phyloP scores from a whole-genome alignment of 306 rosid genomes.

The Corylus avellana region DNA sequence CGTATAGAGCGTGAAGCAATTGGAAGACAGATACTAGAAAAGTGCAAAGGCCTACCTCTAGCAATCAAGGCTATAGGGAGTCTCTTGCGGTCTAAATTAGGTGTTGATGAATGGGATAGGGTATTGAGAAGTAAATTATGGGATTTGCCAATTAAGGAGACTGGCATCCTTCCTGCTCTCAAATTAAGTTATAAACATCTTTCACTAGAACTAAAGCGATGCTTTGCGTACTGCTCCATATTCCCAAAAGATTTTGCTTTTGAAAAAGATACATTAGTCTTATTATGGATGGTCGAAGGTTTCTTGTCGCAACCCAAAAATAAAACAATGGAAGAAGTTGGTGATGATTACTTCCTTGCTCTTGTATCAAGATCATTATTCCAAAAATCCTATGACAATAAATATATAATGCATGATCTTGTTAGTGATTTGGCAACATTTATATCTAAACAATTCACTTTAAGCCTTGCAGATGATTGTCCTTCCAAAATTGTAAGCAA shows the following conservation, averaged over 20 bases:
- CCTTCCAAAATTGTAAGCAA: no score
- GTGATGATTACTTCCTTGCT: slow-evolving; percentile 10
- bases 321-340: slow-evolving; percentile 12
- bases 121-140: slow-evolving; percentile 19
- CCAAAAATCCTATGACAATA: not conserved
- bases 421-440: no score
- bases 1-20: not conserved
- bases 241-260: slow-evolving; percentile 11
- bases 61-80: slow-evolving; percentile 24
- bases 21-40: slow-evolving; percentile 13
- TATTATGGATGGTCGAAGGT: slow-evolving; percentile 26
- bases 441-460: no score
- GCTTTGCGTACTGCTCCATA: slow-evolving; percentile 22
- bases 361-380: slow-evolving; percentile 25
- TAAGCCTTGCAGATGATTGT: no score
- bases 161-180: slow-evolving; percentile 6
- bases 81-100: not conserved
- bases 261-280: slow-evolving; percentile 4
- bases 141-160: not conserved
- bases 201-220: not conserved
- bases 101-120: not conserved
- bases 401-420: no score
- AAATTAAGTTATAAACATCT: slow-evolving; percentile 17
- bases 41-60: slow-evolving; percentile 21
- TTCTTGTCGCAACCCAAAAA: not conserved